Evolutionary conservation across 116 monocot species (phyloP).

Genomic region (Posidonia oceanica): DNA sequence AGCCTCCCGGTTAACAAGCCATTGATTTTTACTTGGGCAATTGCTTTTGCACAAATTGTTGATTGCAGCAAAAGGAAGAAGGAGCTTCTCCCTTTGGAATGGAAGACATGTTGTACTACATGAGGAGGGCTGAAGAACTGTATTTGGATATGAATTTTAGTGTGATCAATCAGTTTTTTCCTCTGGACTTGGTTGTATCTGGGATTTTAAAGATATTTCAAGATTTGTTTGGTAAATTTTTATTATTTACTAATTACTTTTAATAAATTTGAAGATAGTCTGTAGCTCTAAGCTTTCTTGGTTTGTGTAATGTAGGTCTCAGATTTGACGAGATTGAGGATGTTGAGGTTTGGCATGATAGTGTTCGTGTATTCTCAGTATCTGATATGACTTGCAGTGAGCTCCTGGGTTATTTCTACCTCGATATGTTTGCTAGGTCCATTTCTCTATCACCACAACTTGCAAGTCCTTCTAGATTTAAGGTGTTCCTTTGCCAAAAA

Average conservation of each 20-base stretch:
- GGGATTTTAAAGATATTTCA: conserved; percentile 84
- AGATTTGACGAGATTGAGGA: conserved; percentile 63
- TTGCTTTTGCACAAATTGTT: background rate
- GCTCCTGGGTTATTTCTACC: conserved; percentile 87
- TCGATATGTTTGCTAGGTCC: conserved; percentile 82
- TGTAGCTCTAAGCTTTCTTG: background rate
- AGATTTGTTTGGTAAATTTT: conserved; percentile 73
- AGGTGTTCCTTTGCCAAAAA: background rate
- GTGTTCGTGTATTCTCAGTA: conserved; percentile 67
- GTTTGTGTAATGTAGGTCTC: conserved; percentile 38
- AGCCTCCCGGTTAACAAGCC: background rate
- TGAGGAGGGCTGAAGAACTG: conserved; percentile 73
- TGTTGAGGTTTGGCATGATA: conserved; percentile 88
- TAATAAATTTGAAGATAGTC: background rate
- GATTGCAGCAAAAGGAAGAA: conserved; percentile 68
- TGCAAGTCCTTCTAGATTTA: background rate
- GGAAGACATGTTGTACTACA: conserved; percentile 88
- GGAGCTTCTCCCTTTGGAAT: conserved; percentile 65
- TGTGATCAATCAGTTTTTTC: conserved; percentile 73
- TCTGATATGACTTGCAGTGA: conserved; percentile 54
- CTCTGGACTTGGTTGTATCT: conserved; percentile 65
- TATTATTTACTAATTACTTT: background rate
- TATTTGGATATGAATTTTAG: conserved; percentile 48
- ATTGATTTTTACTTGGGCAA: conserved; percentile 1
- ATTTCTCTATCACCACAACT: conserved; percentile 4